phyloP scores from a whole-genome alignment of 1,284 basidiomycete genomes.

The Austroboletus olivaceoglutinosus region DNA sequence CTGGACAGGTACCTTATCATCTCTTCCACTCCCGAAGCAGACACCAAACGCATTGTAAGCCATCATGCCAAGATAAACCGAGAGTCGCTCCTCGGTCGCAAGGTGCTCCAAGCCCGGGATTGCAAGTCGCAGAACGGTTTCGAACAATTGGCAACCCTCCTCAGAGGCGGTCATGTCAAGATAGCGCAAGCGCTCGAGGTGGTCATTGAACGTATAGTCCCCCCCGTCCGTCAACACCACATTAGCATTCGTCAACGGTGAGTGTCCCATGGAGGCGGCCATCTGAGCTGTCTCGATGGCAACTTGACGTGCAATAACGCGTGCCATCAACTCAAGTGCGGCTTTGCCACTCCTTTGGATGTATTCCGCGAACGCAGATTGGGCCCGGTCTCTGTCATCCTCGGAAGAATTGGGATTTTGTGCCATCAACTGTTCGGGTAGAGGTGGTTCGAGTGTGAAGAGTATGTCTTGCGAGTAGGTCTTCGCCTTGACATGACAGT shows the following conservation, averaged over 20 bases:
- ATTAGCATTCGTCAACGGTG: conserved; percentile 31
- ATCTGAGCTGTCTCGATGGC: conserved; percentile 62
- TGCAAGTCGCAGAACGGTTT: conserved; percentile 55
- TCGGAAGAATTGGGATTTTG: conserved; percentile 33
- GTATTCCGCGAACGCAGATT: conserved; percentile 54
- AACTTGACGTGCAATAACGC: conserved; percentile 70
- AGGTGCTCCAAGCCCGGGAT: conserved; percentile 71
- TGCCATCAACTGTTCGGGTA: conserved; percentile 52
- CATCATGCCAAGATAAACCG: conserved; percentile 65
- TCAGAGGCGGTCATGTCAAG: conserved; percentile 50
- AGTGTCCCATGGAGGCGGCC: conserved; percentile 30
- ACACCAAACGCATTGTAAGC: conserved; percentile 74
- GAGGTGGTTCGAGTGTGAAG: conserved; percentile 61
- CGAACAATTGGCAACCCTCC: conserved; percentile 53
- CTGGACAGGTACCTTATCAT: conserved; percentile 55
- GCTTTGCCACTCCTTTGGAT: conserved; percentile 48
- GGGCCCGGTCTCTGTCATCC: conserved; percentile 54
- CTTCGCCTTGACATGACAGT: conserved; percentile 56
- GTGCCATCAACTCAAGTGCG: conserved; percentile 58
- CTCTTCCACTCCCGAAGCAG: conserved; percentile 58
- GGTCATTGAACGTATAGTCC: conserved; percentile 67
- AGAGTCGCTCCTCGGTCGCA: conserved; percentile 60
- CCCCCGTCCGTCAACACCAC: conserved; percentile 49
- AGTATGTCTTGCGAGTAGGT: conserved; percentile 64
- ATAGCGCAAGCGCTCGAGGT: conserved; percentile 69